Evolutionary conservation across 495 filamentous ascomycete species (phyloP).

Genomic region (Neurospora cerealis): DNA sequence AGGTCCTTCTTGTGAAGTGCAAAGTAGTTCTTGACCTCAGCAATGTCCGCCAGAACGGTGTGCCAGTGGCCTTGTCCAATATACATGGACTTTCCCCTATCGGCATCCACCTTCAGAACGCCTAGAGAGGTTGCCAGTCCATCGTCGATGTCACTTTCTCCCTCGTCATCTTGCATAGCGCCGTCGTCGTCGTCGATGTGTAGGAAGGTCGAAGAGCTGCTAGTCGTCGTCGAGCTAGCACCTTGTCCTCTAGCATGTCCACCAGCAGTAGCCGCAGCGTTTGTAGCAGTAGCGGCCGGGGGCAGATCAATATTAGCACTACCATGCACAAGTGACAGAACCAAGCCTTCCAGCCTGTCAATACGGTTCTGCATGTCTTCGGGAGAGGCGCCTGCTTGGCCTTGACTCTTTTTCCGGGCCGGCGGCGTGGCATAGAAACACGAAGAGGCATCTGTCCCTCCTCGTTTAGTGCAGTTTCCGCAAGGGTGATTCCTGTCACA

Average conservation of each 20-base stretch:
- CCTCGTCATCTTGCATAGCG: slow-evolving; percentile 45
- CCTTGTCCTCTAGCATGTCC: slow-evolving; percentile 41
- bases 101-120: slow-evolving; percentile 75
- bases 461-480: slow-evolving; percentile 87
- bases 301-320: slow-evolving; percentile 44
- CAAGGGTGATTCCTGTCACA: slow-evolving; percentile 90
- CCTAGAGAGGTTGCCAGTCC: slow-evolving; percentile 72
- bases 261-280: slow-evolving; percentile 46
- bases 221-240: slow-evolving; percentile 52
- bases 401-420: slow-evolving; percentile 67
- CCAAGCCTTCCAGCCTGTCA: slow-evolving; percentile 88
- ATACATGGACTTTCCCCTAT: slow-evolving; percentile 72
- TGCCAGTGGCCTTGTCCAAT: slow-evolving; percentile 88
- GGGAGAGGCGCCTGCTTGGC: slow-evolving; percentile 51
- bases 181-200: slow-evolving; percentile 41
- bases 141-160: slow-evolving; percentile 79
- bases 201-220: slow-evolving; percentile 51
- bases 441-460: slow-evolving; percentile 58
- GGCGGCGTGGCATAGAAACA: slow-evolving; percentile 84
- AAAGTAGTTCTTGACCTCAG: slow-evolving; percentile 91
- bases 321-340: slow-evolving; percentile 93
- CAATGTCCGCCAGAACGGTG: slow-evolving; percentile 76
- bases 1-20: slow-evolving; percentile 44
- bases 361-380: slow-evolving; percentile 99
- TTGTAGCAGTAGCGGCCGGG: slow-evolving; percentile 15